A percentile compares a stretch with the other conserved stretches of the same genome.
phyloP scores from a whole-genome alignment of 257 asterid genomes.

The Pogostemon cablin region DNA sequence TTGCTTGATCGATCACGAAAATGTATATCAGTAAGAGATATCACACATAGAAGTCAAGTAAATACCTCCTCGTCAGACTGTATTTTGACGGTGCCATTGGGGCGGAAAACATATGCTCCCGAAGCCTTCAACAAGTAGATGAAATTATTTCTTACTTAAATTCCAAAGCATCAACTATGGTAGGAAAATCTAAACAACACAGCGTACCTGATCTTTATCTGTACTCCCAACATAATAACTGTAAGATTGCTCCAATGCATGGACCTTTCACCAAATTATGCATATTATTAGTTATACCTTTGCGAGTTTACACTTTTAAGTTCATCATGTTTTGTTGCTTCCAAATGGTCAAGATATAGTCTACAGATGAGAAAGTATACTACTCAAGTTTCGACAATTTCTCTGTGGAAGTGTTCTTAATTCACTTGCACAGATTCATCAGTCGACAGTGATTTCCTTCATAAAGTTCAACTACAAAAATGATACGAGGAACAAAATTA shows the following conservation, averaged over 20 bases:
- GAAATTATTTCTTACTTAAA: constrained; percentile 26
- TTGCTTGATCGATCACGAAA: constrained; percentile 11
- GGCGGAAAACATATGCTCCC: constrained; percentile 94
- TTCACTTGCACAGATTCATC: background rate
- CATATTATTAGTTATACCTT: background rate
- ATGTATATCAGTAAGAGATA: background rate
- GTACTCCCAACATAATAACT: constrained; percentile 70
- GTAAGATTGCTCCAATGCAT: constrained; percentile 80
- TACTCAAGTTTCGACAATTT: background rate
- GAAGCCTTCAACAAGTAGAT: constrained; percentile 61
- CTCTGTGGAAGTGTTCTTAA: background rate
- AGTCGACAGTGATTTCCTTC: background rate
- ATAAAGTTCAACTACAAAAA: background rate
- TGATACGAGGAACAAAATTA: constrained; percentile 10
- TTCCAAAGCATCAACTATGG: constrained; percentile 8
- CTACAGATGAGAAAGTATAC: background rate
- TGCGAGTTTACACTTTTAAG: constrained; percentile 3
- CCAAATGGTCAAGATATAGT: background rate
- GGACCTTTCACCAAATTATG: constrained; percentile 54
- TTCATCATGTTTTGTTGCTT: background rate
- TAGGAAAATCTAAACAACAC: constrained; percentile 14
- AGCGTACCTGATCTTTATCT: constrained; percentile 60
- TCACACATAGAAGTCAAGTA: background rate
- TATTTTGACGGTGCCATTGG: constrained; percentile 66
- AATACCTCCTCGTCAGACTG: constrained; percentile 59